Conservation (phyloP, 169 alveolate genomes). For the Cryptosporidium meleagridis region DNA sequence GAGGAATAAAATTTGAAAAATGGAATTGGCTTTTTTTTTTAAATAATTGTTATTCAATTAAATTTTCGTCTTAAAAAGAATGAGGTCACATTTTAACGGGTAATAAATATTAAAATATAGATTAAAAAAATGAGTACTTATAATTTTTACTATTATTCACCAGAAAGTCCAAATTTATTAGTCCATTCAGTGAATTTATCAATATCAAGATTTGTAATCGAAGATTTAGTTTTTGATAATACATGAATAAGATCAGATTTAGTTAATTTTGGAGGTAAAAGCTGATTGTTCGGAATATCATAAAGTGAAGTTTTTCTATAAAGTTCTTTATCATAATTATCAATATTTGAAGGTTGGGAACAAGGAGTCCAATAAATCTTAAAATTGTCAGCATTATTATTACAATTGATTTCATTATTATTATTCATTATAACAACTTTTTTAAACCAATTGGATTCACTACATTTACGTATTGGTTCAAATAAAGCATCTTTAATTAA, state of each 20-base stretch:
- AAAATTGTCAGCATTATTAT: neutral
- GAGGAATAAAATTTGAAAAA: too few relatives aligned
- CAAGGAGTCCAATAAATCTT: constrained; percentile 65
- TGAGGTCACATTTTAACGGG: neutral
- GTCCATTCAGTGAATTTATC: constrained; percentile 59
- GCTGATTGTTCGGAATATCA: constrained; percentile 64
- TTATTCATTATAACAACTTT: constrained; percentile 74
- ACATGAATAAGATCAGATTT: constrained; percentile 45
- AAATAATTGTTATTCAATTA: too few relatives aligned
- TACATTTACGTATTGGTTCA: constrained; percentile 91
- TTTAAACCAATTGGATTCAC: constrained; percentile 87
- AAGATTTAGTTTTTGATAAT: constrained; percentile 30
- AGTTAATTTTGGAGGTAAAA: constrained; percentile 52
- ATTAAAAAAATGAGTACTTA: too few relatives aligned
- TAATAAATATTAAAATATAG: neutral
- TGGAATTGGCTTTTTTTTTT: too few relatives aligned
- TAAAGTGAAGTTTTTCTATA: constrained; percentile 38
- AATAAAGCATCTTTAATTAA: constrained; percentile 91
- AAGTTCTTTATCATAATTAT: constrained; percentile 1
- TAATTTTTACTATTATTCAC: constrained; percentile 13
- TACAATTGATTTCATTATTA: neutral
- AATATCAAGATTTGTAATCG: constrained; percentile 31
- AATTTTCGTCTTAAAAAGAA: neutral
- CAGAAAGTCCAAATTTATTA: constrained; percentile 50
- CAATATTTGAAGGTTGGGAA: constrained; percentile 15